Evolutionary conservation across 1,139 yeast species (phyloP), one percentile per base, ranked within the genome.

Genomic region (Pichia inconspicua): DNA sequence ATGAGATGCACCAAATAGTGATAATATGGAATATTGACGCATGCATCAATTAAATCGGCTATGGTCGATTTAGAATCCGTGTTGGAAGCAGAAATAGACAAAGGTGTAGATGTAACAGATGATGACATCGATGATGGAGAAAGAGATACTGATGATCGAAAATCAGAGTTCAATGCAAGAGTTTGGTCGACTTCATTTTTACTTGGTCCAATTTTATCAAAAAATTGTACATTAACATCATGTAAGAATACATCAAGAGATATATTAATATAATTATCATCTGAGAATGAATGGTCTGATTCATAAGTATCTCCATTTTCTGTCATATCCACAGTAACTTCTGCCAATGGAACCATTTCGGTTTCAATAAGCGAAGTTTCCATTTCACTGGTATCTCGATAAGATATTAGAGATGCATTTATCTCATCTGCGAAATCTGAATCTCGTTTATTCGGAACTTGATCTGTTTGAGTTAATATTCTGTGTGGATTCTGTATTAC

Each of bases 281-380:
- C 62, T 14, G 54, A 49, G 6, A 51, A 44, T 2, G 52, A 48
- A 17, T 50, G 51, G 15, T 55, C 59, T 5, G 55, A 58, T 39
- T 50, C 55, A 9, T 49, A 55, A 1, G 55, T 50, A 17, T 58
- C 59, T 30, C 47, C 41, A 42, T 46, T 48, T 14, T 50, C 51
- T 2, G 51, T 46, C 15, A 42, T 43, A 34, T 48, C 53, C 1
- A 41, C 46, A 0, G 61, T 54, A 7, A 59, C 58, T 45, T 60
- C 63, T 1, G 65, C 63, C 28, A 62, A 46, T 3, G 66, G 65
- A 9, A 61, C 48, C 42, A 58, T 55, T 47, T 61, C 64, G 4
- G 63, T 56, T 19, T 55, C 59, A 25, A 59, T 51, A 11, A 49
- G 48, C 8, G 57, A 50, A 1, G 44, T 37, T 25, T 51, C 55